Evolutionary conservation across 371 early-diverging fungal genomes (phyloP).

Genomic region (Massospora cicadina): DNA sequence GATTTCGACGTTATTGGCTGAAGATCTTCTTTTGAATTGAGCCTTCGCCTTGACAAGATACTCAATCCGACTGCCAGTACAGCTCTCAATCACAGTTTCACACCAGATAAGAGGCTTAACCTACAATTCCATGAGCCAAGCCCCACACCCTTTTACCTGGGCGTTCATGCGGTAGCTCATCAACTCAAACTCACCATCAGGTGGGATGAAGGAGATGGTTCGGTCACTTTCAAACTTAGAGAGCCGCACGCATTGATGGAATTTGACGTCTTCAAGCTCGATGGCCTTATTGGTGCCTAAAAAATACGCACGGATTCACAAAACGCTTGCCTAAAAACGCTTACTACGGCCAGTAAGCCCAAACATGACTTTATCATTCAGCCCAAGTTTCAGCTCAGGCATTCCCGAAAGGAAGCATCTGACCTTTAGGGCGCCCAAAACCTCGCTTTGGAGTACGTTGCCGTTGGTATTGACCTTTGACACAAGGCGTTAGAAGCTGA

Average conservation of each 20-base stretch:
- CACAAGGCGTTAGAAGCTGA: too few species aligned
- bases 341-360: slow-evolving; percentile 82
- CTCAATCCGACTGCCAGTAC: slow-evolving; percentile 85
- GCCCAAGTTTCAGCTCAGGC: slow-evolving; percentile 94
- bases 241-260: slow-evolving; percentile 96
- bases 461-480: slow-evolving; percentile 79
- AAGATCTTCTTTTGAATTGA: slow-evolving; percentile 90
- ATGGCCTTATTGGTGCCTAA: slow-evolving; percentile 47
- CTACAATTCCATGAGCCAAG: slow-evolving; percentile 12
- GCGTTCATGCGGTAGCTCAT: slow-evolving; percentile 96
- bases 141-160: slow-evolving; percentile 21
- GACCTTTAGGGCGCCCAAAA: slow-evolving; percentile 91
- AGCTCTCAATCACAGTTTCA: slow-evolving; percentile 83
- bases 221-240: slow-evolving; percentile 91
- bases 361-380: slow-evolving; percentile 97
- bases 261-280: slow-evolving; percentile 98
- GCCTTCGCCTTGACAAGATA: slow-evolving; percentile 92
- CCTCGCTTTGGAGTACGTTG: slow-evolving; percentile 88
- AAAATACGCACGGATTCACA: neutral
- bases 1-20: slow-evolving; percentile 96
- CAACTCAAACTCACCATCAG: slow-evolving; percentile 97
- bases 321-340: neutral
- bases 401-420: slow-evolving; percentile 90
- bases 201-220: slow-evolving; percentile 95
- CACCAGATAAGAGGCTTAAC: slow-evolving; percentile 94